phyloP scores from a whole-genome alignment of 345 rosid genomes.

The Eucalyptus cloeziana region DNA sequence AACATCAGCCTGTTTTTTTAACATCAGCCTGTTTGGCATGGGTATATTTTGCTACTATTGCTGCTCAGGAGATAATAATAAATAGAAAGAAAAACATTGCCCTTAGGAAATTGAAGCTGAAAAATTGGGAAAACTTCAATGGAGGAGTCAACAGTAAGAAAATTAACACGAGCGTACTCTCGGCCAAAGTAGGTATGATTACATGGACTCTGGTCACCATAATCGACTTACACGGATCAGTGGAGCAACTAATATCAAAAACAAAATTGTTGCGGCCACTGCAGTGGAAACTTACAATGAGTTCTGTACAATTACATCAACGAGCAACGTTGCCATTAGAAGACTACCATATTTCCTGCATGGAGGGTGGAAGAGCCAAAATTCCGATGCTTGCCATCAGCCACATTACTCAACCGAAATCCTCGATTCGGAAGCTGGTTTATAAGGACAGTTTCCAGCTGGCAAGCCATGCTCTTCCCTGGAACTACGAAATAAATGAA shows the following conservation, averaged over 20 bases:
- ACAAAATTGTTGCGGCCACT: conserved; percentile 45
- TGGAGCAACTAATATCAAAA: conserved; percentile 23
- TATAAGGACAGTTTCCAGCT: conserved; percentile 85
- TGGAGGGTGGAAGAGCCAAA: conserved; percentile 44
- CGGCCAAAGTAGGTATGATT: not conserved
- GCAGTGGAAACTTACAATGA: not conserved
- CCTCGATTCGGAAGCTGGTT: conserved; percentile 69
- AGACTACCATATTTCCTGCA: conserved; percentile 17
- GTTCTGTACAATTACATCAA: not conserved
- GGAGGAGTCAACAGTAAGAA: not conserved
- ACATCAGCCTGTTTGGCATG: not conserved
- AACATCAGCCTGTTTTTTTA: not conserved
- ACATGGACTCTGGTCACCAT: not conserved
- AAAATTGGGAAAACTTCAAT: not conserved
- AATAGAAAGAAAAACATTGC: not conserved
- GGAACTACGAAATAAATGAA: conserved; percentile 69
- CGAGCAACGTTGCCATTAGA: not conserved
- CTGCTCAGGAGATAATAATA: not conserved
- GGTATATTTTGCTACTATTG: not conserved
- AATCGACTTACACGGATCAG: not conserved
- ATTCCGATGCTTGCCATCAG: conserved; percentile 92
- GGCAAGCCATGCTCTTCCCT: conserved; percentile 93
- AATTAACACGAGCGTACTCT: not conserved
- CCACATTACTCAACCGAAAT: conserved; percentile 48
- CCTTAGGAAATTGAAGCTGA: not conserved